A percentile compares a stretch with the other conserved stretches of the same genome.
phyloP scores from a whole-genome alignment of 2,329 filamentous ascomycete species.

The Monilinia aucupariae region DNA sequence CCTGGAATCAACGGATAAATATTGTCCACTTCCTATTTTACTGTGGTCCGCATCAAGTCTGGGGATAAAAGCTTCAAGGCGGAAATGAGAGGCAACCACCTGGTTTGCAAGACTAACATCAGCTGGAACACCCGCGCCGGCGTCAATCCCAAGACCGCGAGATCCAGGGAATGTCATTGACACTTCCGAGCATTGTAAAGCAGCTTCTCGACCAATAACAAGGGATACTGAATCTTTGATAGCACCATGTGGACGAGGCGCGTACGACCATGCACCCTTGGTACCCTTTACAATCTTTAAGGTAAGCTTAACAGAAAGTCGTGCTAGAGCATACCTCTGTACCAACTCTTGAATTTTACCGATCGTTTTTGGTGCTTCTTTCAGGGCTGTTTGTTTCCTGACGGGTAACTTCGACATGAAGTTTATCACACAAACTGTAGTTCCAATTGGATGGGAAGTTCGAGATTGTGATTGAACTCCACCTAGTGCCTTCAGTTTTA shows the following conservation, averaged over 20 bases:
- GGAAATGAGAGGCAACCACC: conserved; percentile 33
- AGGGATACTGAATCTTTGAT: conserved; percentile 57
- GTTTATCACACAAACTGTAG: conserved; percentile 55
- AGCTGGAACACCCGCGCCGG: neutral
- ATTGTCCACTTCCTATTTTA: conserved; percentile 48
- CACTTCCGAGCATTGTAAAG: conserved; percentile 48
- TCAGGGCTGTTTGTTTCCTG: conserved; percentile 52
- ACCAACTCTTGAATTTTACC: conserved; percentile 55
- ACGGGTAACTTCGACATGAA: conserved; percentile 60
- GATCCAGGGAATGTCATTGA: conserved; percentile 25
- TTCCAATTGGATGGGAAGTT: conserved; percentile 57
- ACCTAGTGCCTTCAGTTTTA: conserved; percentile 40
- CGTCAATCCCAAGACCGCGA: neutral
- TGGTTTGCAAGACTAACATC: neutral
- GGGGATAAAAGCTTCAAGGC: conserved; percentile 55
- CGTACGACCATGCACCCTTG: conserved; percentile 56
- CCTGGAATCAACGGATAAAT: conserved; percentile 63
- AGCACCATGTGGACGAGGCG: conserved; percentile 46
- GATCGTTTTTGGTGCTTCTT: conserved; percentile 52
- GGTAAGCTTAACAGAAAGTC: conserved; percentile 55
- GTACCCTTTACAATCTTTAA: conserved; percentile 52
- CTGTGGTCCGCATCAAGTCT: conserved; percentile 42
- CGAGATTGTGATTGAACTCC: conserved; percentile 39
- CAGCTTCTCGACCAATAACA: conserved; percentile 53
- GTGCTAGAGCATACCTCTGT: conserved; percentile 59